A percentile compares a stretch with the other conserved stretches of the same genome.
phyloP scores from a whole-genome alignment of 495 filamentous ascomycete genomes.

The Darksidea phi region DNA sequence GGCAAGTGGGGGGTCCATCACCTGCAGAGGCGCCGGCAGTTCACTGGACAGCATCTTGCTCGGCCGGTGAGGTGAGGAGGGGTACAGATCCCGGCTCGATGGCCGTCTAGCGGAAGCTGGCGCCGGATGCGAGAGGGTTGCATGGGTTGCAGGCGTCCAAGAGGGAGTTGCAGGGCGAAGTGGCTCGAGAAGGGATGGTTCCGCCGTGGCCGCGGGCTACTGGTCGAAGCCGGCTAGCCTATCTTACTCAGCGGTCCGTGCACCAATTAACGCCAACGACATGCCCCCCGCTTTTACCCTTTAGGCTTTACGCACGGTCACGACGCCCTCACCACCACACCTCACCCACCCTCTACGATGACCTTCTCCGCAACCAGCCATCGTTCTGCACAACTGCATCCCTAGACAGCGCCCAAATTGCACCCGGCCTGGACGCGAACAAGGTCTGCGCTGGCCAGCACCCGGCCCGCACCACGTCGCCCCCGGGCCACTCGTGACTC shows the following conservation, averaged over 20 bases:
- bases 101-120: slow-evolving; percentile 5
- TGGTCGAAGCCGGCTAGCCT: slow-evolving; percentile 9
- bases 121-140: slow-evolving; percentile 11
- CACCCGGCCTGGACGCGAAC: too few species aligned
- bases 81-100: too few species aligned
- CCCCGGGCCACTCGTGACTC: too few species aligned
- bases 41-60: slow-evolving; percentile 11
- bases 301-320: too few species aligned
- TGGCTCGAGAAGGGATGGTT: neutral
- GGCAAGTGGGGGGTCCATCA: neutral
- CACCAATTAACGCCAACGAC: neutral
- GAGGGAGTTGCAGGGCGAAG: slow-evolving; percentile 6
- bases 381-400: too few species aligned
- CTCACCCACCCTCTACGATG: too few species aligned
- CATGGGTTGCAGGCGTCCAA: slow-evolving; percentile 13
- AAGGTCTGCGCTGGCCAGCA: too few species aligned
- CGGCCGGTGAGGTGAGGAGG: neutral
- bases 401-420: too few species aligned
- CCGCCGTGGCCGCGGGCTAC: neutral
- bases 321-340: too few species aligned
- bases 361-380: too few species aligned
- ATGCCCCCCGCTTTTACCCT: slow-evolving; percentile 20
- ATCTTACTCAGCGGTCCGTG: slow-evolving; percentile 11
- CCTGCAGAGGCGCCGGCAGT: slow-evolving; percentile 14
- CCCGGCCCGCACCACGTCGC: too few species aligned